Base-by-base conservation (phyloP, 2,329 filamentous ascomycete species). In the Dothistroma septosporum region DNA sequence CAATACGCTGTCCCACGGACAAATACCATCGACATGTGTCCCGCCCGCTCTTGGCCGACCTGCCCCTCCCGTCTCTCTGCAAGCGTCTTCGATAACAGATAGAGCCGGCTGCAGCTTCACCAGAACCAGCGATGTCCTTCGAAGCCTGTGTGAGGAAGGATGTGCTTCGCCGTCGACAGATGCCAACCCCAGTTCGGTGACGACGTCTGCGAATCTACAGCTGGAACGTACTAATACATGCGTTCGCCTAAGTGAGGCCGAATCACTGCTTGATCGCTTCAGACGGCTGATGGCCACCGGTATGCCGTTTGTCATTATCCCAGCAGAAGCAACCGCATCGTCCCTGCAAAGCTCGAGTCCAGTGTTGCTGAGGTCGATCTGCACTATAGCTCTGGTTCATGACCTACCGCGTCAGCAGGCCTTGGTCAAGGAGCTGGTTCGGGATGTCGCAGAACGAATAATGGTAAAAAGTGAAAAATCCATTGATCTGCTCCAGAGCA, bases 401-500 rank as follows among this genome's bases (percentile, higher is more conserved):
- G 69, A 73, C 52, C 62, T 71, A 4, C 59, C 67, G 1, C 61
- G 65, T 22, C 70, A 73, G 50, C 66, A 68, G 41, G 22, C 47
- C 1, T 63, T 71, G 47, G 64, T 71, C 28, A 69, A 67, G 59
- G 61, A 68, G 31, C 53, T 73, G 21, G 69, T 71, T 60, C 65
- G 67, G 6, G 66, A 70, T n/a, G 60, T 73, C 31, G 67, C 65
- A 35, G 66, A 72, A 50, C 60, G 68, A 21, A 66, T 72, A 14
- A 62, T 73, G 41, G 64, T 72, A 24, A 68, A 71, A 14, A 67
- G 66, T 33, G 70, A 73, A 61, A 72, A 72, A 55, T 66, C 63
- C 3, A 37, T 72, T 14, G 71, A 70, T 24, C 54, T 72, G 35
- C 35, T 73, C n/a, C 68, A 72, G 49, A 68, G 60, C 7, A 64